These are phyloP conservation scores for Blastobotrys aristatus DNA, from an alignment of 1,139 yeast species.

Conservation along the genomic window DNA sequence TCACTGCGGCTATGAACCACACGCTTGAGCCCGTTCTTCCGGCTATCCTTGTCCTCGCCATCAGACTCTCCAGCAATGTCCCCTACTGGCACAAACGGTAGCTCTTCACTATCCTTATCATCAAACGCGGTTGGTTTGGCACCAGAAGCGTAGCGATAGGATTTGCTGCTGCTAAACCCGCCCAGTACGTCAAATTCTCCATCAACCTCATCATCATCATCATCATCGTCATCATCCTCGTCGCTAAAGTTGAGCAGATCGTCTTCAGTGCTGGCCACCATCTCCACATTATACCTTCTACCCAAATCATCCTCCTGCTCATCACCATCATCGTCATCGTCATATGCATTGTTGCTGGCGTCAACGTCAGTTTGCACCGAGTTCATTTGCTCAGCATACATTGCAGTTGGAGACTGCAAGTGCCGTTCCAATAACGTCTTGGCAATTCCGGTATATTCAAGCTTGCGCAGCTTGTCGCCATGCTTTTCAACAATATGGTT, in stretches of 20 bases:
- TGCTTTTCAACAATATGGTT: slow-evolving; percentile 46
- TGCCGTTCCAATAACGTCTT: slow-evolving; percentile 10
- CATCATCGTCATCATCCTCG: slow-evolving; percentile 1
- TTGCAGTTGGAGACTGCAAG: slow-evolving; percentile 8
- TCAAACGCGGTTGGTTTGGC: too few species aligned
- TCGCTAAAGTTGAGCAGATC: slow-evolving; percentile 7
- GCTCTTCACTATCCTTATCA: slow-evolving; percentile 2
- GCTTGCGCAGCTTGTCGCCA: slow-evolving; percentile 38
- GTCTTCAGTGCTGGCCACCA: slow-evolving; percentile 7
- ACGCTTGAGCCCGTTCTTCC: slow-evolving; percentile 14
- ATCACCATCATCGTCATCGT: slow-evolving; percentile 1
- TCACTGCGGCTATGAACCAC: slow-evolving; percentile 8
- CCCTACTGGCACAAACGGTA: slow-evolving; percentile 13
- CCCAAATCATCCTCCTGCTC: slow-evolving; percentile 1
- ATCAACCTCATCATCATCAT: not conserved
- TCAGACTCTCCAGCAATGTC: not conserved
- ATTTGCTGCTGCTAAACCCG: not conserved
- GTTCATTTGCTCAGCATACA: slow-evolving; percentile 13
- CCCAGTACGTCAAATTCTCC: not conserved
- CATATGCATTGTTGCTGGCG: not conserved
- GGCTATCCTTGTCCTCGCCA: not conserved
- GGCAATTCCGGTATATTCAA: slow-evolving; percentile 27
- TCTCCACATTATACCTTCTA: slow-evolving; percentile 2
- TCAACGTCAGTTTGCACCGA: slow-evolving; percentile 12
- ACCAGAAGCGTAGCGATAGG: not conserved